Conservation (phyloP, 2,329 filamentous ascomycete species). For the Aspergillus latus region DNA sequence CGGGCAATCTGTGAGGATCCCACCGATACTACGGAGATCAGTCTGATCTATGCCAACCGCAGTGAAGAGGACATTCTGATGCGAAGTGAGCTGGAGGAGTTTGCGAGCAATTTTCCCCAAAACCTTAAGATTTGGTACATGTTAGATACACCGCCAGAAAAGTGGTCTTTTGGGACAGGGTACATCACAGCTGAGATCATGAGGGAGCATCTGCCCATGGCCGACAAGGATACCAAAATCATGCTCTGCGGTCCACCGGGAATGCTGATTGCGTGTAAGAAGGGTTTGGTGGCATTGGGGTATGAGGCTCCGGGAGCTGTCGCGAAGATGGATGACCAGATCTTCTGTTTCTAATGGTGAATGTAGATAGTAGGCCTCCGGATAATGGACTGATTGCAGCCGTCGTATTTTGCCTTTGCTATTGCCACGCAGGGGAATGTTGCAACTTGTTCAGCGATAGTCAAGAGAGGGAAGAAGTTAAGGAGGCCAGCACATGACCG, state of each 20-base stretch:
- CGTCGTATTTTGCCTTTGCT: background rate
- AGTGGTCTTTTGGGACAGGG: slow-evolving; percentile 53
- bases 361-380: background rate
- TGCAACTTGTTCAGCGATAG: no score
- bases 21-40: slow-evolving; percentile 57
- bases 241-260: slow-evolving; percentile 62
- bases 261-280: slow-evolving; percentile 60
- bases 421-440: background rate
- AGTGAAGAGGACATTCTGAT: slow-evolving; percentile 61
- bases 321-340: slow-evolving; percentile 55
- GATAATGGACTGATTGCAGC: no score
- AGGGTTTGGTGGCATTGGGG: slow-evolving; percentile 50
- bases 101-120: slow-evolving; percentile 51
- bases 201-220: slow-evolving; percentile 48
- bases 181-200: slow-evolving; percentile 56
- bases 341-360: slow-evolving; percentile 53
- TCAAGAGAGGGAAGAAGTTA: no score
- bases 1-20: slow-evolving; percentile 63
- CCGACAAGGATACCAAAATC: slow-evolving; percentile 51
- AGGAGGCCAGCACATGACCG: no score
- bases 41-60: slow-evolving; percentile 60
- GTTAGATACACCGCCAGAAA: slow-evolving; percentile 48
- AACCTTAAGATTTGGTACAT: slow-evolving; percentile 60
- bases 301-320: slow-evolving; percentile 53
- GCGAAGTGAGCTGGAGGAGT: slow-evolving; percentile 55